These are phyloP conservation scores for Starmerella vaccinii DNA, from an alignment of 805 yeast genomes.

Conservation along the genomic window DNA sequence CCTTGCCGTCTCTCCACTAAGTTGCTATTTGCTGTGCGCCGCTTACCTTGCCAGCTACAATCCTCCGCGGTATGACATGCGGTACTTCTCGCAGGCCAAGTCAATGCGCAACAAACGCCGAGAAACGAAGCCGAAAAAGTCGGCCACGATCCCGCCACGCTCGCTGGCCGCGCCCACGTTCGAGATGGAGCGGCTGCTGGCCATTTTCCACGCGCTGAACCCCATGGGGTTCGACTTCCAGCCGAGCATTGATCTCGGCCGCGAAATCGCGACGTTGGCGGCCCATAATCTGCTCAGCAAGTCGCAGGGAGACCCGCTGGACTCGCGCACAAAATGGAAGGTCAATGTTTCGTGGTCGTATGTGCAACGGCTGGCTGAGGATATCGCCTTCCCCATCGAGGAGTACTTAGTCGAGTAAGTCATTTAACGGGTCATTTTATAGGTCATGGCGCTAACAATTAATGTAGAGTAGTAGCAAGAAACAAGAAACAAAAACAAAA, in stretches of 20 bases:
- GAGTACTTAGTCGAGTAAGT: constrained; percentile 43
- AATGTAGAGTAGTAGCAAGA: too few species aligned
- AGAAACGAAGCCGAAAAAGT: constrained; percentile 36
- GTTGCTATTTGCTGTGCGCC: constrained; percentile 62
- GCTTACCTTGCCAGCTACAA: constrained; percentile 75
- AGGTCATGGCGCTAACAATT: too few species aligned
- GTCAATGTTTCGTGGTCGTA: constrained; percentile 63
- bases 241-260: constrained; percentile 32
- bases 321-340: constrained; percentile 65
- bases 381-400: constrained; percentile 55
- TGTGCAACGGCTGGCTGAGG: constrained; percentile 49
- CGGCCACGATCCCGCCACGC: constrained; percentile 46
- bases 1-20: constrained; percentile 4
- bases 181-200: constrained; percentile 67
- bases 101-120: constrained; percentile 36
- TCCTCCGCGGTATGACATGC: constrained; percentile 58
- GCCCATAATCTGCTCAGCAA: constrained; percentile 43
- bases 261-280: constrained; percentile 50
- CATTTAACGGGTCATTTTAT: background rate
- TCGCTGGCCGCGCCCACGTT: constrained; percentile 63
- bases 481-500: background rate
- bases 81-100: constrained; percentile 55
- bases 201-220: constrained; percentile 65
- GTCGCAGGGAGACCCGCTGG: constrained; percentile 44
- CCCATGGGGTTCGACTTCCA: constrained; percentile 36